These are phyloP conservation scores for Vanderwaltozyma polyspora DNA, from an alignment of 805 yeast genomes.

Conservation along the genomic window DNA sequence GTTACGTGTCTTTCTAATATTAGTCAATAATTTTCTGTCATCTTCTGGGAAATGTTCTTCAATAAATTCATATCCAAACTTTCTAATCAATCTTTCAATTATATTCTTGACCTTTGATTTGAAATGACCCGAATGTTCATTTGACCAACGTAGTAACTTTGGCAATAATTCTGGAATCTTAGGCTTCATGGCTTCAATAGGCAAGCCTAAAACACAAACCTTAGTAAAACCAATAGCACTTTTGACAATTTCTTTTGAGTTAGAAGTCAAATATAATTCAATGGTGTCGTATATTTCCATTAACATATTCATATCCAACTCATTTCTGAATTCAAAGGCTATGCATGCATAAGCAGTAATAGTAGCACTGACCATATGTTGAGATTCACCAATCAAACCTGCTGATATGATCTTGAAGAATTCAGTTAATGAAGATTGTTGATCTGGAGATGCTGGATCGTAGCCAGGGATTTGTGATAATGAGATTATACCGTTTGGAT, in stretches of 20 bases:
- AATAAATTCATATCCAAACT: conserved; percentile 80
- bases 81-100: conserved; percentile 79
- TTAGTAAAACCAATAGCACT: conserved; percentile 91
- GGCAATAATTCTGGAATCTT: conserved; percentile 55
- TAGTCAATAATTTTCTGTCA: conserved; percentile 70
- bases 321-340: conserved; percentile 71
- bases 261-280: conserved; percentile 80
- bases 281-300: conserved; percentile 76
- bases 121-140: conserved; percentile 92
- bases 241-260: conserved; percentile 86
- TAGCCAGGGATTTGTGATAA: conserved; percentile 59
- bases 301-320: conserved; percentile 47
- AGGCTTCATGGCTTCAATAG: conserved; percentile 60
- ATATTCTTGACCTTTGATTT: conserved; percentile 87
- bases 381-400: conserved; percentile 87
- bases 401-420: conserved; percentile 90
- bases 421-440: conserved; percentile 60
- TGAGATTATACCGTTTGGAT: conserved; percentile 54
- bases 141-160: conserved; percentile 82
- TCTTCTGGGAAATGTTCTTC: conserved; percentile 82
- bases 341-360: conserved; percentile 82
- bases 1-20: conserved; percentile 76
- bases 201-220: conserved; percentile 73
- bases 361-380: conserved; percentile 95
- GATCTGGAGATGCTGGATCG: conserved; percentile 49